Conservation (phyloP, 192 early-diverging fungal genomes). For the Linnemannia zychae region DNA sequence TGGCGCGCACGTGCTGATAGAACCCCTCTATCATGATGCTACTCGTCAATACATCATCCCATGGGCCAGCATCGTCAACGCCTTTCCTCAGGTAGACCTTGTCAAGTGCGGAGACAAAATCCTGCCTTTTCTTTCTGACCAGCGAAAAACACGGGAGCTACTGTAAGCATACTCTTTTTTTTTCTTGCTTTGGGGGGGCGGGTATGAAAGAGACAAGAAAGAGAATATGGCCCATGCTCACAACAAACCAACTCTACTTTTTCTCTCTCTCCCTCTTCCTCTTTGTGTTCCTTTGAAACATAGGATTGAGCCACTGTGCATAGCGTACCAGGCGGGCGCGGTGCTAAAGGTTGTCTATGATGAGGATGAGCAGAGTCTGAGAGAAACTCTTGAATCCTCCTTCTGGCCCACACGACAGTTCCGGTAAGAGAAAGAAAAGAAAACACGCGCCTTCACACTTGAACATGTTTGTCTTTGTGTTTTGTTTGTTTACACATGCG, state of each 20-base stretch:
- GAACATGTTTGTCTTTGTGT: no score
- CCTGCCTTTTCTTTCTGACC: neutral
- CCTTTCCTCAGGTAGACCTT: neutral
- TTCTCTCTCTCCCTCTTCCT: no score
- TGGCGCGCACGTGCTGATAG: neutral
- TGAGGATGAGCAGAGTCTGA: neutral
- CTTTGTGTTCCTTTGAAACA: neutral
- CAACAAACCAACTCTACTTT: neutral
- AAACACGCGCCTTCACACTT: no score
- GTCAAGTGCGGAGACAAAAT: neutral
- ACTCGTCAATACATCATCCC: neutral
- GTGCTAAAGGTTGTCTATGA: neutral
- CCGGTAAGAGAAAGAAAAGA: neutral
- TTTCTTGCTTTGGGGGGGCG: no score
- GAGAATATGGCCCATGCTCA: no score
- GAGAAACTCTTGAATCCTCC: neutral
- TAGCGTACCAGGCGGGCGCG: neutral
- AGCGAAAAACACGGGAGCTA: neutral
- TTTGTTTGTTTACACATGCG: no score
- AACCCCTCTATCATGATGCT: neutral
- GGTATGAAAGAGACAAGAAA: no score
- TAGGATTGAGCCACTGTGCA: neutral
- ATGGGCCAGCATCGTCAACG: neutral
- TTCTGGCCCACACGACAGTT: neutral
- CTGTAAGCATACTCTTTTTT: neutral